Conservation (phyloP, 2,329 filamentous ascomycete species). For the Alternaria alternata region DNA sequence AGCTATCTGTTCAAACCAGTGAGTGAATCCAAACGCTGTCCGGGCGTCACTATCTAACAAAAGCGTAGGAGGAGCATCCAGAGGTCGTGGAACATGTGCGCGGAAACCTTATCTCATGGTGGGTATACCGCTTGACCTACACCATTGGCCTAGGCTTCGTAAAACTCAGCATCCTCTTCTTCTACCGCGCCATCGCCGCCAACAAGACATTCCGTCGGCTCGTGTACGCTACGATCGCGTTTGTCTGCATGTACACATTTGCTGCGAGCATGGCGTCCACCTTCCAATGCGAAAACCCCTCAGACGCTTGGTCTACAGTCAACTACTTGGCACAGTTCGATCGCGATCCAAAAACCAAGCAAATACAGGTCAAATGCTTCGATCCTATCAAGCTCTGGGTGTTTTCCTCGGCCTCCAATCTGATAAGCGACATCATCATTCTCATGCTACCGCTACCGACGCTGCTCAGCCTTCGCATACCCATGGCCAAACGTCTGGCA, state of each 20-base stretch:
- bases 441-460: conserved; percentile 57
- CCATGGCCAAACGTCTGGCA: conserved; percentile 59
- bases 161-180: conserved; percentile 45
- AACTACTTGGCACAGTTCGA: conserved; percentile 46
- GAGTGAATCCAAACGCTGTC: background rate
- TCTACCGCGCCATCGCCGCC: conserved; percentile 49
- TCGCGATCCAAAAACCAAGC: conserved; percentile 25
- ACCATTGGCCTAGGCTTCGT: conserved; percentile 42
- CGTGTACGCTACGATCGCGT: conserved; percentile 40
- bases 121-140: conserved; percentile 45
- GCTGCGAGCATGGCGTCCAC: conserved; percentile 36
- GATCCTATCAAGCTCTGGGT: conserved; percentile 44
- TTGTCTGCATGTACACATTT: conserved; percentile 44
- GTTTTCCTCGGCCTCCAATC: conserved; percentile 52
- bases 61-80: conserved; percentile 38
- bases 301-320: conserved; percentile 37
- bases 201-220: conserved; percentile 41
- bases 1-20: conserved; percentile 40
- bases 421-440: conserved; percentile 55
- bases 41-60: conserved; percentile 13
- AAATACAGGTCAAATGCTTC: conserved; percentile 37
- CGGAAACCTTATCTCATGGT: conserved; percentile 46
- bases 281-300: conserved; percentile 46
- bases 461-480: conserved; percentile 58
- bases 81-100: conserved; percentile 31